Conservation (phyloP, 2,329 filamentous ascomycete genomes). For the Thyridium curvatum region DNA sequence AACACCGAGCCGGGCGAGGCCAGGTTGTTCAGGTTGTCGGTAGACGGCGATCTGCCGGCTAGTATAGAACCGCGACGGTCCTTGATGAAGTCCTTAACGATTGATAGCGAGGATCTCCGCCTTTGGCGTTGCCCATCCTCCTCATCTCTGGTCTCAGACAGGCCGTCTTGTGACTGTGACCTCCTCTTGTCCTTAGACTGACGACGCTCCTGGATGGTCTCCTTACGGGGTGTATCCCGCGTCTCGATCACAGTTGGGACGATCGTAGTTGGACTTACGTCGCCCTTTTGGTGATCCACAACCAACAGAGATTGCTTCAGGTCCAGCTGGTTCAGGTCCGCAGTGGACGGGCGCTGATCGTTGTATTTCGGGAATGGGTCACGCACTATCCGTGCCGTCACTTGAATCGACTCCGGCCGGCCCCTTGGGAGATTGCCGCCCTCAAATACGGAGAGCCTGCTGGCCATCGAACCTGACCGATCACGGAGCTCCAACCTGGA, state of each 20-base stretch:
- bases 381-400: slow-evolving; percentile 77
- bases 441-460: slow-evolving; percentile 51
- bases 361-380: slow-evolving; percentile 39
- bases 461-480: slow-evolving; percentile 48
- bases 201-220: slow-evolving; percentile 41
- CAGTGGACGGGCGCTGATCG: slow-evolving; percentile 32
- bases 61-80: slow-evolving; percentile 46
- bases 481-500: slow-evolving; percentile 28
- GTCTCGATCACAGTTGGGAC: neutral
- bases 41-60: slow-evolving; percentile 34
- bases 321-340: slow-evolving; percentile 41
- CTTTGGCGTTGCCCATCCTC: slow-evolving; percentile 18
- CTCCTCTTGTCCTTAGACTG: slow-evolving; percentile 33
- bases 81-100: slow-evolving; percentile 57
- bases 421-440: slow-evolving; percentile 34
- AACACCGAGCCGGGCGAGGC: slow-evolving; percentile 8
- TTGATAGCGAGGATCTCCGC: slow-evolving; percentile 51
- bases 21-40: slow-evolving; percentile 31
- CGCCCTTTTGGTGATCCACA: slow-evolving; percentile 46
- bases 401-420: slow-evolving; percentile 73
- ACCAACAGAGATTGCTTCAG: slow-evolving; percentile 53
- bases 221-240: slow-evolving; percentile 24
- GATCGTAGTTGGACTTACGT: slow-evolving; percentile 1
- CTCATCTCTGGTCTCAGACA: slow-evolving; percentile 22
- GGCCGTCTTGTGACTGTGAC: slow-evolving; percentile 26